Base-by-base conservation (phyloP, 176 grass and related monocot genomes). In the Aegilops sharonensis region DNA sequence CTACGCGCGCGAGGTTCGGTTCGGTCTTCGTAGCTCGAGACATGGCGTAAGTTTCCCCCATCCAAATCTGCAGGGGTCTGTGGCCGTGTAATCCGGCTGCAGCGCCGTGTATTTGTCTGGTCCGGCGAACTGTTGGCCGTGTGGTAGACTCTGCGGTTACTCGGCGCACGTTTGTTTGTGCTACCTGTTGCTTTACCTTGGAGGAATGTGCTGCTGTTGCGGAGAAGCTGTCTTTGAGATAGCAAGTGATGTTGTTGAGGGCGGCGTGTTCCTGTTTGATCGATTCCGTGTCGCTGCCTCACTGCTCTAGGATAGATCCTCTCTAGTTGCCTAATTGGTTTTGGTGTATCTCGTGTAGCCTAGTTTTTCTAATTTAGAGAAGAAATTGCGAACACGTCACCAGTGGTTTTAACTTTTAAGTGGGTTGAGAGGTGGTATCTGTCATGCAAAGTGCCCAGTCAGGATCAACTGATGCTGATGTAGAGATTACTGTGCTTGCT, bases 21-120 rank as follows among this genome's bases (percentile, higher is more conserved):
- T 82, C 65, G 14, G 72, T 68, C 68, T 73, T 42, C 30, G 68
- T n/a, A 83, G 52, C 34, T 43, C 68, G 32, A 83, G 68, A 42
- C 47, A 83, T 83, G 81, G 81, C 68, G 81, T 83, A 83, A 42
- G 81, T 73, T 61, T 11, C 13, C 13, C 50, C 50, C 50, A 42
- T 61, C 50, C 8, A 43, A 60, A 61, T 37, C 21, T 37, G 15
- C 1, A 27, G 20, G 20, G 35, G 17, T 35, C 6, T 32, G 25
- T 81, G 43, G 70, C 37, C 70, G 70, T 15, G 11, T 73, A 43
- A 27, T 73, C 37, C 39, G 69, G 5, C 21, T 25, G 37, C 37
- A 1, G n/a, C n/a, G 70, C 39, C 39, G 6, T 75, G 23, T 75
- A 23, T 75, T 75, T 48, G 4, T 27, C 12, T 75, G 0, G 24